Percentiles rank a stretch among this genome's conserved stretches.
phyloP scores from a whole-genome alignment of 2,329 filamentous ascomycete genomes.

The Aureobasidium sp. region DNA sequence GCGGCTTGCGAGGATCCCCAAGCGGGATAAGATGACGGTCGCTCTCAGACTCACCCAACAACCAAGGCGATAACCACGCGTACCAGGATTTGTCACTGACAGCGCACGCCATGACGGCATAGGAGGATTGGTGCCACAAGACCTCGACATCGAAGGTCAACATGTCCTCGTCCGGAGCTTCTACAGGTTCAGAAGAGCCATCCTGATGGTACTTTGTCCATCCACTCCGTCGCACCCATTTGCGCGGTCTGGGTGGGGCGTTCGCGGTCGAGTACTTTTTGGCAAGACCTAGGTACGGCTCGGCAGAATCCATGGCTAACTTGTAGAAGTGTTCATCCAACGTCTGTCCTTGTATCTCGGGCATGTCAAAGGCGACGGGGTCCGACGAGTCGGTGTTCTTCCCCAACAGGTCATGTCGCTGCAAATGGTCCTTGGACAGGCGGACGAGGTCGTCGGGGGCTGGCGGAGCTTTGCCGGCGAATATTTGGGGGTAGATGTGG shows the following conservation, averaged over 20 bases:
- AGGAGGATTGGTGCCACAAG: constrained; percentile 87
- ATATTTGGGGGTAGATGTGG: constrained; percentile 75
- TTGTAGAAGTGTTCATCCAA: constrained; percentile 92
- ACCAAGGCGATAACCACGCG: constrained; percentile 92
- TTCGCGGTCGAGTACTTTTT: constrained; percentile 61
- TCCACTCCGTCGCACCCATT: constrained; percentile 72
- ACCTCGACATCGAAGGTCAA: constrained; percentile 95
- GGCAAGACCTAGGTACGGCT: constrained; percentile 69
- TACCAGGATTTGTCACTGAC: constrained; percentile 89
- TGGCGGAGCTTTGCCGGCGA: constrained; percentile 46
- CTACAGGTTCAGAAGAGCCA: constrained; percentile 61
- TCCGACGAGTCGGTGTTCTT: constrained; percentile 70
- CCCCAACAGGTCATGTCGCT: constrained; percentile 75
- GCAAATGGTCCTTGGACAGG: constrained; percentile 73
- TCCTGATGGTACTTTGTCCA: constrained; percentile 89
- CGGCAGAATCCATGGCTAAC: constrained; percentile 75
- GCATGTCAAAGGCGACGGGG: constrained; percentile 81
- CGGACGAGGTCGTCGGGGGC: constrained; percentile 59
- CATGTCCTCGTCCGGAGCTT: constrained; percentile 69
- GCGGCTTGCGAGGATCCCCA: constrained; percentile 62
- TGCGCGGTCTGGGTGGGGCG: constrained; percentile 51
- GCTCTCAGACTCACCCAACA: constrained; percentile 70
- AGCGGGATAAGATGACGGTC: constrained; percentile 78
- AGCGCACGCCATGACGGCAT: constrained; percentile 94
- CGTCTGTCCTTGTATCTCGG: constrained; percentile 65